Base-by-base conservation (phyloP, 257 asterid genomes). In the Solanum chmielewskii region DNA sequence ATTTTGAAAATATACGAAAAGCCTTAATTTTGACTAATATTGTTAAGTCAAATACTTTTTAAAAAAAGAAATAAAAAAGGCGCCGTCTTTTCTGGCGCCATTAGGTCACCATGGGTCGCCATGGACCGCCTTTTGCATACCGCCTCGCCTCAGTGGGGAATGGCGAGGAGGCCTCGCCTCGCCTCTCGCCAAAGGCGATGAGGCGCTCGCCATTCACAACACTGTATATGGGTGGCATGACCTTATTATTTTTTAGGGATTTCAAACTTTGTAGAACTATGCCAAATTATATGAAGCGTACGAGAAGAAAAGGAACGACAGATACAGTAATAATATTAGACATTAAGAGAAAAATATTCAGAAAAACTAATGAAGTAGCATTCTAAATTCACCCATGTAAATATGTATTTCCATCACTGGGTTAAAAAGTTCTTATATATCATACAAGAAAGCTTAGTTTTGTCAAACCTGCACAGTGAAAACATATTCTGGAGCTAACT, bases 391-490 rank as follows among this genome's bases (percentile, higher is more conserved):
- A 78, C 27, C 41, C 49, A 47, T 25, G 62, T 62, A 44, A 77
- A 77, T 77, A 77, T 14, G 64, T 3, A 45, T 42, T 77, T 77
- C 64, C 62, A 16, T 77, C 84, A 42, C 37, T 44, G 41, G 64
- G 84, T 25, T 33, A 77, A 8, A 75, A 44, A 77, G 35, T 25
- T 25, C 62, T 77, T 59, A 44, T 77, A n/a, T 44, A 27, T 47
- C 64, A 80, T 47, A 80, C 68, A 49, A 25, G 83, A 85, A 37
- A 76, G 33, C 83, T 37, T 86, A 84, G 87, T 52, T 86, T 90
- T 60, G 83, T 86, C 90, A 84, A 91, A 95, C 99, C 98, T 96
- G 99, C 89, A 95, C 94, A 82, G 93, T 92, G 88, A 96, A 94
- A 60, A 94, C 95, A 87, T 88, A 89, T 83, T 92, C 94, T 31